A percentile compares a stretch with the other conserved stretches of the same genome.
Conservation (phyloP, 768 basidiomycete genomes). For the Saitozyma sp. region DNA sequence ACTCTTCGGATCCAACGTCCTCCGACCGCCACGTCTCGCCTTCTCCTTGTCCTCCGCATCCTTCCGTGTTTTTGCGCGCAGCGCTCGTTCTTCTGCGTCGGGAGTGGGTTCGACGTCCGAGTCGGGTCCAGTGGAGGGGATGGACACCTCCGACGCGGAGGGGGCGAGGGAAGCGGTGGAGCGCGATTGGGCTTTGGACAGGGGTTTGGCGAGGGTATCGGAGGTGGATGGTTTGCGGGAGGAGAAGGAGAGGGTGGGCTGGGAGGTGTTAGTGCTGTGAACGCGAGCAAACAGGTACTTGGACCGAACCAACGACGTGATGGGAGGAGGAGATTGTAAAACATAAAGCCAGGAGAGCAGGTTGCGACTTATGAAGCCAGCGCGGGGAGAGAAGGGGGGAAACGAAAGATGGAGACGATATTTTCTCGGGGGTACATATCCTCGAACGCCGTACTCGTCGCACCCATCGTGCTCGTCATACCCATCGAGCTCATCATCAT, state of each 20-base stretch:
- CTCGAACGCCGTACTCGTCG: too few relatives aligned
- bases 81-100: background rate
- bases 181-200: conserved; percentile 7
- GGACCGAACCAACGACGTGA: too few relatives aligned
- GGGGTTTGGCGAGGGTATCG: conserved; percentile 12
- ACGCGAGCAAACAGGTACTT: background rate
- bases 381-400: background rate
- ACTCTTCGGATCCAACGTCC: conserved; percentile 56
- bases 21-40: conserved; percentile 1
- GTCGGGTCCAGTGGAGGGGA: background rate
- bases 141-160: conserved; percentile 1
- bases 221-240: conserved; percentile 20
- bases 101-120: too few relatives aligned
- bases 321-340: too few relatives aligned
- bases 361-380: background rate
- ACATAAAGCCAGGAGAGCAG: background rate
- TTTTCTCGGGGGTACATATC: too few relatives aligned
- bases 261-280: background rate
- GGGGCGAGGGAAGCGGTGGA: conserved; percentile 8
- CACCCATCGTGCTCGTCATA: too few relatives aligned
- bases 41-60: conserved; percentile 1
- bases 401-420: too few relatives aligned
- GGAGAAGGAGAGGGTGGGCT: conserved; percentile 38
- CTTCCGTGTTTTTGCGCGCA: conserved; percentile 5
- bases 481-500: too few relatives aligned